Conservation (phyloP, 257 asterid genomes). For the Fraxinus anomala region DNA sequence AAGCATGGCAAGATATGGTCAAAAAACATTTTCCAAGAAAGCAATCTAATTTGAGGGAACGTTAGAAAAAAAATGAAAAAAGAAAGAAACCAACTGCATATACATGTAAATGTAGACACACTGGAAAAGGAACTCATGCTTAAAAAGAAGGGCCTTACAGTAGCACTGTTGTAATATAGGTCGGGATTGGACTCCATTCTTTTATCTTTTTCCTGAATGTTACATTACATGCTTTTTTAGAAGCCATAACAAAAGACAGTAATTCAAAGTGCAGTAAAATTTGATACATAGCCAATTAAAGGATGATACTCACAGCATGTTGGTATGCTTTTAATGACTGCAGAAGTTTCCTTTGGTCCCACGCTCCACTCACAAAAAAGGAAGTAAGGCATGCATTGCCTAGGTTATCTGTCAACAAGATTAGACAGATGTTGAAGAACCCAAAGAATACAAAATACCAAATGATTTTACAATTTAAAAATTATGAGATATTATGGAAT, state of each 20-base stretch:
- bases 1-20: not conserved
- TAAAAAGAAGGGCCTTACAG: conserved; percentile 47
- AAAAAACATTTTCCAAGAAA: not conserved
- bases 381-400: conserved; percentile 90
- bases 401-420: conserved; percentile 65
- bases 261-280: conserved; percentile 18
- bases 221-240: conserved; percentile 6
- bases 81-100: conserved; percentile 11
- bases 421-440: conserved; percentile 14
- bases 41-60: conserved; percentile 2
- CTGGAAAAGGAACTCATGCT: not conserved
- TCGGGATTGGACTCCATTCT: conserved; percentile 84
- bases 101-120: not conserved
- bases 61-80: conserved; percentile 21
- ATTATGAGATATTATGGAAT: not conserved
- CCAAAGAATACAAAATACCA: not conserved
- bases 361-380: conserved; percentile 80
- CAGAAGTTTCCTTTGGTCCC: conserved; percentile 78
- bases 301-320: conserved; percentile 73
- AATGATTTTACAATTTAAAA: conserved; percentile 16
- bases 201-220: conserved; percentile 83
- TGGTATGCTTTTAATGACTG: conserved; percentile 91
- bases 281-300: conserved; percentile 16
- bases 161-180: conserved; percentile 85
- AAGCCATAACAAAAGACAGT: conserved; percentile 21